These are phyloP conservation scores for Rhizopogon roseolus DNA, from an alignment of 768 basidiomycete species.

Conservation along the genomic window DNA sequence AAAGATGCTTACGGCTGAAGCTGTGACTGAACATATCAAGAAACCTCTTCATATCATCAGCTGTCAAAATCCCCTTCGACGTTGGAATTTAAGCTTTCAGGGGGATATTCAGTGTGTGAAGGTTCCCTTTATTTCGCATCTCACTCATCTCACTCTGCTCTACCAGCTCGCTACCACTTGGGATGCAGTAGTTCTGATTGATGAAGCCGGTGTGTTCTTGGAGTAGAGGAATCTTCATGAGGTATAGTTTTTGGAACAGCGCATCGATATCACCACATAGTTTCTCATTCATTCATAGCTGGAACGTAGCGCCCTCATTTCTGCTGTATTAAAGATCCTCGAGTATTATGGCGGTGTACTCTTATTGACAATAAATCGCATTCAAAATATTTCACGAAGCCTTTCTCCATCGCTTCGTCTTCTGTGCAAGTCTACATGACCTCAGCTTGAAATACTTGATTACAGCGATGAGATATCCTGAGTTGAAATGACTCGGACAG, in stretches of 20 bases:
- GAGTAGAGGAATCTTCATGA: constrained; percentile 32
- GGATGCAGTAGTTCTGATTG: constrained; percentile 56
- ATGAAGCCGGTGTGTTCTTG: constrained; percentile 32
- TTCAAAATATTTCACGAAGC: constrained; percentile 54
- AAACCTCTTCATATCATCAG: constrained; percentile 50
- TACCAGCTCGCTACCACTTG: constrained; percentile 51
- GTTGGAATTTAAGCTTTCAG: constrained; percentile 37
- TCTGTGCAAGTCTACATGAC: background rate
- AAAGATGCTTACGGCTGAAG: constrained; percentile 59
- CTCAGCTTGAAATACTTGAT: background rate
- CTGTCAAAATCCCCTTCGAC: constrained; percentile 41
- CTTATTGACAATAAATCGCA: constrained; percentile 45
- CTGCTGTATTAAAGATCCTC: constrained; percentile 58
- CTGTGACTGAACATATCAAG: constrained; percentile 50
- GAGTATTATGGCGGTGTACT: constrained; percentile 59
- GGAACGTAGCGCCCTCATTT: constrained; percentile 67
- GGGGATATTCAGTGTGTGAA: constrained; percentile 11
- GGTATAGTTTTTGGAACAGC: background rate
- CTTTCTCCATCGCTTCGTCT: constrained; percentile 48
- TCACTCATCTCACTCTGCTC: constrained; percentile 31
- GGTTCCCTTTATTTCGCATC: background rate
- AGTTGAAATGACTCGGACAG: constrained; percentile 18
- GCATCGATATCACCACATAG: background rate
- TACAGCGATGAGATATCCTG: constrained; percentile 20
- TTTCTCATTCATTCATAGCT: constrained; percentile 17